phyloP scores from a whole-genome alignment of 345 rosid genomes.

The Eucalyptus rudis region DNA sequence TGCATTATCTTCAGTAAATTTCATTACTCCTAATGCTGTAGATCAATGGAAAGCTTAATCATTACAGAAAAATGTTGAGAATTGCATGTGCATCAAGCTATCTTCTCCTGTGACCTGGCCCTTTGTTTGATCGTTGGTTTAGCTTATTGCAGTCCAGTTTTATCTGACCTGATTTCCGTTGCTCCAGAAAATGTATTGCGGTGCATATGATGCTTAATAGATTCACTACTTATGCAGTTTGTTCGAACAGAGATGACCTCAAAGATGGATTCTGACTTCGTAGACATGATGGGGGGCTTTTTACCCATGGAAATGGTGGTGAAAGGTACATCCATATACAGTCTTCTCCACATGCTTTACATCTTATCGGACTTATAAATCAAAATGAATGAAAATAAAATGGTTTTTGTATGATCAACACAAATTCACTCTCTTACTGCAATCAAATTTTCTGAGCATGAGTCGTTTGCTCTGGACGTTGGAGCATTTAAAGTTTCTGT shows the following conservation, averaged over 20 bases:
- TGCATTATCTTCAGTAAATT: neutral
- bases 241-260: constrained; percentile 53
- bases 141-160: neutral
- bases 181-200: neutral
- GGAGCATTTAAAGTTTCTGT: neutral
- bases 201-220: neutral
- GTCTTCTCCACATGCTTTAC: neutral
- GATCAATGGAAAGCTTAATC: neutral
- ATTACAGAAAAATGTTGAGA: neutral
- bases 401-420: neutral
- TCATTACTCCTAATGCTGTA: neutral
- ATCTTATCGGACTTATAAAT: neutral
- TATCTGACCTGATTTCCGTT: neutral
- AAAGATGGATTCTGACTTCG: constrained; percentile 1
- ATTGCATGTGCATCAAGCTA: neutral
- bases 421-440: neutral
- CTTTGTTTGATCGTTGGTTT: neutral
- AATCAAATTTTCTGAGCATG: neutral
- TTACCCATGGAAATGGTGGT: constrained; percentile 63
- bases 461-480: neutral
- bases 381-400: neutral
- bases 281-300: constrained; percentile 56
- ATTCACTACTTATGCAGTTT: constrained; percentile 41
- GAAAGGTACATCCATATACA: constrained; percentile 33
- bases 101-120: neutral